Evolutionary conservation across 2,329 filamentous ascomycete species (phyloP).

Genomic region (Colletotrichum sublineola): DNA sequence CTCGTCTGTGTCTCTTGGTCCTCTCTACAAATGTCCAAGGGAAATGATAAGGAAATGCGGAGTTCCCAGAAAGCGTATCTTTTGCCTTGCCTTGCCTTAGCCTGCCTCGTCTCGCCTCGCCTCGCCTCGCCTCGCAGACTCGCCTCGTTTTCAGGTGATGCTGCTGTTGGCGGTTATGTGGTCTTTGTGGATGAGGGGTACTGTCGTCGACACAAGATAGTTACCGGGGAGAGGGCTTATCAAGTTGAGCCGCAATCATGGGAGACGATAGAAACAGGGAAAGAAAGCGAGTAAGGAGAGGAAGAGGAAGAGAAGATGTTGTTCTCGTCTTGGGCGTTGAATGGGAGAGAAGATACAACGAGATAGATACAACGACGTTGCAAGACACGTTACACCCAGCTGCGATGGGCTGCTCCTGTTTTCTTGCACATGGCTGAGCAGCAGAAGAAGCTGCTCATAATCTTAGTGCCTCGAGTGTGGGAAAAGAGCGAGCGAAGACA

Average conservation of each 20-base stretch:
- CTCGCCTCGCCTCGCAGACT: constrained; percentile 4
- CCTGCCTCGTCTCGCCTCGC: not conserved
- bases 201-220: not conserved
- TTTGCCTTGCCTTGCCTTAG: not conserved
- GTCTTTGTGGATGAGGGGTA: not conserved
- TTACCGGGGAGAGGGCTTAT: not conserved
- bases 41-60: not conserved
- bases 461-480: not conserved
- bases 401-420: constrained; percentile 19
- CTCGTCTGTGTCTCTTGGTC: not conserved
- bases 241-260: constrained; percentile 2
- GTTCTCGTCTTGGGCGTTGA: not conserved
- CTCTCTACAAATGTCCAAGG: not conserved
- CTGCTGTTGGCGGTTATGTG: not conserved
- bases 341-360: not conserved
- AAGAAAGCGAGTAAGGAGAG: not conserved
- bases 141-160: constrained; percentile 3
- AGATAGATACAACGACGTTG: constrained; percentile 12
- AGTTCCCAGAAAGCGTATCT: not conserved
- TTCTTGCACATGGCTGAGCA: not conserved
- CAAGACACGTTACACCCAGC: constrained; percentile 26
- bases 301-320: not conserved
- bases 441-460: not conserved
- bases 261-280: not conserved
- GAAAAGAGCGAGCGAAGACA: not conserved